Base-by-base conservation (phyloP, 1,284 basidiomycete species). In the Erythrobasidium hasegawianum region DNA sequence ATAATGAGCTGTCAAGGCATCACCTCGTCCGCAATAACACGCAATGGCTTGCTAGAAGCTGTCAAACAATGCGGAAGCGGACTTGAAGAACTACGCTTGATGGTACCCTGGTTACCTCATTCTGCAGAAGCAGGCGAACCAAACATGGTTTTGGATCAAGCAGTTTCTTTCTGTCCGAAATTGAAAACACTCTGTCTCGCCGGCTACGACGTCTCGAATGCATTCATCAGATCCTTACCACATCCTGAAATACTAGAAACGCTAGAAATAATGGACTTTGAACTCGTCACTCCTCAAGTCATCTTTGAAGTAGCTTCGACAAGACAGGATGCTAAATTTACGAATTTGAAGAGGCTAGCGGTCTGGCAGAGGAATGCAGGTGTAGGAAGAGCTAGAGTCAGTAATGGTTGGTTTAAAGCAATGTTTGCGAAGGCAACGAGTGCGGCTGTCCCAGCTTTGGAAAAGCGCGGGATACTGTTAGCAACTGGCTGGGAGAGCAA, bases 1-100 rank as follows among this genome's bases (percentile, higher is more conserved):
- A 24, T 68, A 13, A 64, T 68, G 67, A 64, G 60, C 43, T 68
- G 67, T 40, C 67, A 68, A 52, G 67, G 67, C 22, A 68, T 68
- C n/a, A 68, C 67, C 11, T 58, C 60, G 16, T 52, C 43, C 47
- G 67, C 61, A 13, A 68, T 68, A 13, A 68, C 61, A 13, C 27
- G 57, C 4, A 53, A 45, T 29, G 67, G 67, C 11, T 22, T 68
- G 16, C 45, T 68, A 13, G 20, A 45, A 2, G 60, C 61, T 20
- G 39, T 68, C 20, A 27, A 55, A 39, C 38, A 24, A 13, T 45
- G 47, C 24, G 60, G 40, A 10, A 45, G 55, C 18, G 57, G 59
- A n/a, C 57, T 68, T 13, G 47, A 58, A 24, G 43, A 68, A 29
- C 60, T 68, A 1, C 53, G 29, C 33, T 27, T 68, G 7, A 68